Conservation (phyloP, 805 yeast species). For the Saccharomycopsis sp. region DNA sequence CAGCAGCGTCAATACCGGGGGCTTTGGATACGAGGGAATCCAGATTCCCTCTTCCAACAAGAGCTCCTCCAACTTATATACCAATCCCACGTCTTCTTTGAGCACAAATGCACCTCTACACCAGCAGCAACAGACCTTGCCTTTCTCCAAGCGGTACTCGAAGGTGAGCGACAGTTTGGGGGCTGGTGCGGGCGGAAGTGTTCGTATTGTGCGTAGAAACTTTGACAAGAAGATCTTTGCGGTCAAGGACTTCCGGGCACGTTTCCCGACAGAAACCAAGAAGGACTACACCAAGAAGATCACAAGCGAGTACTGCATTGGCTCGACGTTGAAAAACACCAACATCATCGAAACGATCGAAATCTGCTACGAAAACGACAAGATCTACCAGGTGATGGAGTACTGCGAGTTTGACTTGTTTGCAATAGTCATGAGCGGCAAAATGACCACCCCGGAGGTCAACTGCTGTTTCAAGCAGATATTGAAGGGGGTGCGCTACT, state of each 20-base stretch:
- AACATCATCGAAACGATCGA: constrained; percentile 89
- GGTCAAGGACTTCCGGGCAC: constrained; percentile 83
- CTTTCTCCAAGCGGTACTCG: constrained; percentile 70
- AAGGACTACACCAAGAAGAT: constrained; percentile 88
- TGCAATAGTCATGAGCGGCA: constrained; percentile 90
- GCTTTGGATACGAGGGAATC: constrained; percentile 3
- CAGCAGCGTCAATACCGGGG: background rate
- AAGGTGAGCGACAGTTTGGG: constrained; percentile 84
- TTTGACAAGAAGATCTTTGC: constrained; percentile 74
- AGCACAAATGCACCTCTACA: constrained; percentile 8
- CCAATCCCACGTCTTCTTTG: constrained; percentile 7
- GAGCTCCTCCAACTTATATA: constrained; percentile 9
- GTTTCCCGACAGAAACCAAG: constrained; percentile 63
- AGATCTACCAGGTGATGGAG: constrained; percentile 89
- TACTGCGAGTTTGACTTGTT: constrained; percentile 89
- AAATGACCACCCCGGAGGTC: constrained; percentile 73
- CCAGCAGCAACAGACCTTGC: constrained; percentile 32
- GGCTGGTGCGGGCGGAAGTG: constrained; percentile 94
- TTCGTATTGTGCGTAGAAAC: constrained; percentile 61
- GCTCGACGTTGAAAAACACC: constrained; percentile 82
- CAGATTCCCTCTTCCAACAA: background rate
- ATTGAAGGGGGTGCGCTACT: constrained; percentile 69
- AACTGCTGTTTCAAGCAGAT: constrained; percentile 89
- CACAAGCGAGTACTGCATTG: constrained; percentile 91
- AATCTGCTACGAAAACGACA: constrained; percentile 80